A percentile compares a stretch with the other conserved stretches of the same genome.
phyloP scores from a whole-genome alignment of 352 stramenopile species.

The Aphanomyces astaci region DNA sequence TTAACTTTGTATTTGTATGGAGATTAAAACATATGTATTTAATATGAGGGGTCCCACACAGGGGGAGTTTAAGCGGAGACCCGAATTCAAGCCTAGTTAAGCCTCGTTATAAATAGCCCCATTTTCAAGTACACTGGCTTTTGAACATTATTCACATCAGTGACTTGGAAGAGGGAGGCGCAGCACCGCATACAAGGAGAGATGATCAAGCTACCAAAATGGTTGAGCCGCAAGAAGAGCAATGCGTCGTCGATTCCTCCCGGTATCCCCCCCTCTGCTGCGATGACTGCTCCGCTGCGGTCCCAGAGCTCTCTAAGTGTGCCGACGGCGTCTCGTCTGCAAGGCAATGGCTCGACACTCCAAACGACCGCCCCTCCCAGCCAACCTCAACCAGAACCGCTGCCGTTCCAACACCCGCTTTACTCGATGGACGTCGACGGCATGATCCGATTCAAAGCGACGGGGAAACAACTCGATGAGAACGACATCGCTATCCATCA shows the following conservation, averaged over 20 bases:
- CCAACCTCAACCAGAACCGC: conserved; percentile 21
- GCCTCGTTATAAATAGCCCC: conserved; percentile 11
- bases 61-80: not conserved
- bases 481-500: conserved; percentile 81
- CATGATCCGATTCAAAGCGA: conserved; percentile 81
- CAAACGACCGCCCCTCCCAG: not conserved
- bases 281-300: not conserved
- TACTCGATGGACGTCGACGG: conserved; percentile 79
- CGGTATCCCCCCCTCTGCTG: not conserved
- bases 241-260: conserved; percentile 7
- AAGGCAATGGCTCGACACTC: not conserved
- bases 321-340: not conserved
- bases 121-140: conserved; percentile 11
- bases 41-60: not conserved
- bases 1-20: not conserved
- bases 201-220: conserved; percentile 22
- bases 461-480: conserved; percentile 70
- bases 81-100: not conserved
- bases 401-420: conserved; percentile 68
- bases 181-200: not conserved
- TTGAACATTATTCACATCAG: not conserved
- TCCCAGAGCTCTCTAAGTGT: not conserved
- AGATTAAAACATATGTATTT: not conserved
- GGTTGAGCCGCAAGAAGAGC: conserved; percentile 23
- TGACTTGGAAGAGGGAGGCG: conserved; percentile 5